phyloP scores from a whole-genome alignment of 495 filamentous ascomycete species.

The Talaromyces adpressus region DNA sequence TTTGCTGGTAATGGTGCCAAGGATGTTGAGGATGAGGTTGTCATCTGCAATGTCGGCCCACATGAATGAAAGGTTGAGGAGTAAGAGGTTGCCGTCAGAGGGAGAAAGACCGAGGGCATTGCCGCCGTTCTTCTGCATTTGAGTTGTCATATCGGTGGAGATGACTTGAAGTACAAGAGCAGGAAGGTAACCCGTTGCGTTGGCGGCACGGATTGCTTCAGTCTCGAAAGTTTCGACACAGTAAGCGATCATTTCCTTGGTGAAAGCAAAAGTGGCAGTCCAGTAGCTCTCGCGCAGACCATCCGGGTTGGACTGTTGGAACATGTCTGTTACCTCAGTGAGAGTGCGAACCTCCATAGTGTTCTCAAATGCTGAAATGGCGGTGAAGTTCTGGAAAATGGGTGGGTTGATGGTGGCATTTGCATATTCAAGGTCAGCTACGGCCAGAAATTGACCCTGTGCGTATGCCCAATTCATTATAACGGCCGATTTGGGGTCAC shows the following conservation, averaged over 20 bases:
- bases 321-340: slow-evolving; percentile 33
- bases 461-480: slow-evolving; percentile 34
- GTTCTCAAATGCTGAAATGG: slow-evolving; percentile 26
- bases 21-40: slow-evolving; percentile 8
- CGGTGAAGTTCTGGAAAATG: slow-evolving; percentile 35
- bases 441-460: slow-evolving; percentile 22
- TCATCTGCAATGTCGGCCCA: slow-evolving; percentile 31
- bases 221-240: slow-evolving; percentile 30
- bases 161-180: slow-evolving; percentile 44
- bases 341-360: slow-evolving; percentile 35
- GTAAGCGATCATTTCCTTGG: slow-evolving; percentile 25
- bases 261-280: slow-evolving; percentile 31
- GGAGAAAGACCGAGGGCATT: slow-evolving; percentile 46
- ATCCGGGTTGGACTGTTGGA: slow-evolving; percentile 30
- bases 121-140: slow-evolving; percentile 37
- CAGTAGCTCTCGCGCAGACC: slow-evolving; percentile 41
- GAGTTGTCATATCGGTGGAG: slow-evolving; percentile 26
- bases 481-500: slow-evolving; percentile 38
- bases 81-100: slow-evolving; percentile 27
- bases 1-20: slow-evolving; percentile 1
- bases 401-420: slow-evolving; percentile 29
- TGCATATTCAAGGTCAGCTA: slow-evolving; percentile 33
- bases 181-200: slow-evolving; percentile 28
- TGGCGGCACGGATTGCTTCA: slow-evolving; percentile 25
- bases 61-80: slow-evolving; percentile 27